These are phyloP conservation scores for Clarireedia homoeocarpa DNA, from an alignment of 2,329 filamentous ascomycete genomes.

Conservation along the genomic window DNA sequence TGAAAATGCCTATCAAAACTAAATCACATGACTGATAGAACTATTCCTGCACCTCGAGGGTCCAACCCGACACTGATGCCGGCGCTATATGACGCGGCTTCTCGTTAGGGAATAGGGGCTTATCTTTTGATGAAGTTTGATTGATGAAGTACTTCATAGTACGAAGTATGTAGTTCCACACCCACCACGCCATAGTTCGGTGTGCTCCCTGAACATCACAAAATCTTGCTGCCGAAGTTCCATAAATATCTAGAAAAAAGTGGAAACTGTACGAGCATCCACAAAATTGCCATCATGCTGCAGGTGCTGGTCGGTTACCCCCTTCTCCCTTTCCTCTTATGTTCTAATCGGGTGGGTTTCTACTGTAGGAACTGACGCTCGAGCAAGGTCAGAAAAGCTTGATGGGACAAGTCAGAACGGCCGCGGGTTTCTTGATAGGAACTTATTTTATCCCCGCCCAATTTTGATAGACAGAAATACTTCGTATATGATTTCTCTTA, in stretches of 20 bases:
- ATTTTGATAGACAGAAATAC: neutral
- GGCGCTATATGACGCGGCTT: too few relatives aligned
- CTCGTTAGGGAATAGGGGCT: too few relatives aligned
- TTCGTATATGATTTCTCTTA: neutral
- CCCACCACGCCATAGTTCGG: too few relatives aligned
- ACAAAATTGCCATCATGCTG: neutral
- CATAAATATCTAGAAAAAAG: constrained; percentile 3
- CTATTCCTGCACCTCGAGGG: too few relatives aligned
- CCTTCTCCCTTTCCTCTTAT: neutral
- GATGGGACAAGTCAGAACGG: neutral
- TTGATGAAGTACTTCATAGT: too few relatives aligned
- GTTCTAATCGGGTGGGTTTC: too few relatives aligned
- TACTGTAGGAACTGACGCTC: too few relatives aligned
- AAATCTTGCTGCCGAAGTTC: neutral
- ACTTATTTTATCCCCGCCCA: neutral
- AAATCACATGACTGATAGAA: too few relatives aligned
- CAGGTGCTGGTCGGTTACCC: neutral
- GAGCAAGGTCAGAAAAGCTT: neutral
- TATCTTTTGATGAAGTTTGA: too few relatives aligned
- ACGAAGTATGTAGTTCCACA: too few relatives aligned
- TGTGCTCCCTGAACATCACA: neutral
- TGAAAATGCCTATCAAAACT: too few relatives aligned
- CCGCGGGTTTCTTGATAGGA: neutral
- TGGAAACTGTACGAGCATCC: neutral
- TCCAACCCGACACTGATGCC: too few relatives aligned